These are phyloP conservation scores for Xylaria sp. DNA, from an alignment of 2,329 filamentous ascomycete genomes.

Conservation along the genomic window DNA sequence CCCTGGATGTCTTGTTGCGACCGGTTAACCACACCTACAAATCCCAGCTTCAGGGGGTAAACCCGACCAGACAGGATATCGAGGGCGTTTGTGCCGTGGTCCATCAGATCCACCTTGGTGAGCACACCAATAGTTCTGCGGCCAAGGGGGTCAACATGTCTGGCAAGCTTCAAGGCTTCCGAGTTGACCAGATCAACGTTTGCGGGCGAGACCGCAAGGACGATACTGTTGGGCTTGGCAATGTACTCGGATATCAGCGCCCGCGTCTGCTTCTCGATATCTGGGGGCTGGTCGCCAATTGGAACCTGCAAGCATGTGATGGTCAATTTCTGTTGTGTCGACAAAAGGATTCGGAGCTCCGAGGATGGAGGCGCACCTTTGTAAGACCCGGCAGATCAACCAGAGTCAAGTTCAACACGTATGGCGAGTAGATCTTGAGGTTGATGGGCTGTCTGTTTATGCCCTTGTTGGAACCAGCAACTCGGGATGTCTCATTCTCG, in stretches of 20 bases:
- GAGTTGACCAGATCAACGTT: conserved; percentile 99
- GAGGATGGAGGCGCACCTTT: conserved; percentile 55
- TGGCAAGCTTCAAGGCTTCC: conserved; percentile 90
- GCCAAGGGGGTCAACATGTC: conserved; percentile 93
- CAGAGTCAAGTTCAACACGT: conserved; percentile 91
- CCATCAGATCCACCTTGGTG: conserved; percentile 97
- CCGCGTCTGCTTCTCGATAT: conserved; percentile 97
- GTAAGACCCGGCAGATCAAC: conserved; percentile 95
- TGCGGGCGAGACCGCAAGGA: conserved; percentile 91
- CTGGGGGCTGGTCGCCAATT: conserved; percentile 92
- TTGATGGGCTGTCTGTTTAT: conserved; percentile 98
- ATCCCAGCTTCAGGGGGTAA: conserved; percentile 93
- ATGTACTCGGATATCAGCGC: conserved; percentile 98
- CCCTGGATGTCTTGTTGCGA: conserved; percentile 97
- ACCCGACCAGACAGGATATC: conserved; percentile 97
- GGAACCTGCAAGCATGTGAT: conserved; percentile 57
- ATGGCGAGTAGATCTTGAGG: conserved; percentile 94
- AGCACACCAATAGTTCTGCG: conserved; percentile 93
- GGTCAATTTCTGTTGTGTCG: conserved; percentile 16
- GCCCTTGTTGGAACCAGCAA: conserved; percentile 91
- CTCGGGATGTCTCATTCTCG: conserved; percentile 90
- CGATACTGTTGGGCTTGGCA: conserved; percentile 96
- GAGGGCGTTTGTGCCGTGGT: conserved; percentile 94
- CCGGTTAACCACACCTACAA: conserved; percentile 95
- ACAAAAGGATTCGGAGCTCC: not conserved